Conservation (phyloP, 352 stramenopile species). For the Globisporangium carolinianum region DNA sequence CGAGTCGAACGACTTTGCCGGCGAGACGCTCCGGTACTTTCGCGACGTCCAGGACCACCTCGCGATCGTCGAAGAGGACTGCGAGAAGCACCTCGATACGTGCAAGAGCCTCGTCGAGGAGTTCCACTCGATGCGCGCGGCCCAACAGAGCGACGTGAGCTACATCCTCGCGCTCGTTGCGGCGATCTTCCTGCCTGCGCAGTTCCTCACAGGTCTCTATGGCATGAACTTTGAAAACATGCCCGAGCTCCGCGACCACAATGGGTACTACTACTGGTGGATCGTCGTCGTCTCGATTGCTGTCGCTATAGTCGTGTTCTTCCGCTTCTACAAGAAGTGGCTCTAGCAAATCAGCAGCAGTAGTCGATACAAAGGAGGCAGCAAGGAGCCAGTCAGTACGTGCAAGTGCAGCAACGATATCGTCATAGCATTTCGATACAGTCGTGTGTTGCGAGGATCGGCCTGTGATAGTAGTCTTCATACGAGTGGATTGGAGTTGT, state of each 20-base stretch:
- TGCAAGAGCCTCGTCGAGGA: constrained; percentile 64
- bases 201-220: constrained; percentile 86
- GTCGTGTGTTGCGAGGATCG: too few species aligned
- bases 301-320: constrained; percentile 36
- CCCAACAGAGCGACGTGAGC: constrained; percentile 68
- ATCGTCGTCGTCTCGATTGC: constrained; percentile 41
- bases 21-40: constrained; percentile 72
- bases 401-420: not conserved
- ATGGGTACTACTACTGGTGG: constrained; percentile 84
- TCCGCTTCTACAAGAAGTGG: constrained; percentile 78
- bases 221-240: constrained; percentile 89
- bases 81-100: constrained; percentile 68
- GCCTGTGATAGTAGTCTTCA: too few species aligned
- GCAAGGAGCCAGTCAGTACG: not conserved
- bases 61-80: constrained; percentile 71
- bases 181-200: constrained; percentile 73
- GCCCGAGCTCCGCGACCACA: constrained; percentile 67
- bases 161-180: constrained; percentile 79
- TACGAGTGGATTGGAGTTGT: too few species aligned
- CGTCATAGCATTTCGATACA: too few species aligned
- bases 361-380: not conserved
- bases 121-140: constrained; percentile 52
- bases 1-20: constrained; percentile 63
- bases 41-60: constrained; percentile 84
- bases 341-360: constrained; percentile 17